A percentile compares a stretch with the other conserved stretches of the same genome.
Conservation (phyloP, 2,329 filamentous ascomycete genomes). For the Metarhizium robertsii region DNA sequence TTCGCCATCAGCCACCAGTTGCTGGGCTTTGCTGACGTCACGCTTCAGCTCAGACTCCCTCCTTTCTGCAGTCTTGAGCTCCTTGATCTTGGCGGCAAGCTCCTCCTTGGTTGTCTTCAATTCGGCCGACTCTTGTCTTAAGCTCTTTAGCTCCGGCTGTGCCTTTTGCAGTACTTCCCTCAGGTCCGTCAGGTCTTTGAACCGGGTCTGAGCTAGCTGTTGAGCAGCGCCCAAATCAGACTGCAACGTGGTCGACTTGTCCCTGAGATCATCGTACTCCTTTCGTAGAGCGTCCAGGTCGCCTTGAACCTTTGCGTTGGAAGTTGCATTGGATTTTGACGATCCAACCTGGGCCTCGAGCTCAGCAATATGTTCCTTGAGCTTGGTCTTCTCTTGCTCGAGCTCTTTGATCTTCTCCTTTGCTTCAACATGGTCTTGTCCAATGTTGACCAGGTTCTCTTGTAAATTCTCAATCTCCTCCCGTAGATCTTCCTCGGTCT, state of each 20-base stretch:
- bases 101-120: constrained; percentile 71
- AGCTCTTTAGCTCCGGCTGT: constrained; percentile 72
- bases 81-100: constrained; percentile 45
- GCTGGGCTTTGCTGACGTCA: constrained; percentile 62
- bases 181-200: constrained; percentile 78
- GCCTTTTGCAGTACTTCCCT: constrained; percentile 72
- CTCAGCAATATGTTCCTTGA: constrained; percentile 53
- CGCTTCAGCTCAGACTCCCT: constrained; percentile 72
- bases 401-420: constrained; percentile 69
- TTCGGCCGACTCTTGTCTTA: constrained; percentile 67
- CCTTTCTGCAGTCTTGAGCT: constrained; percentile 69
- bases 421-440: constrained; percentile 74
- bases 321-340: constrained; percentile 24
- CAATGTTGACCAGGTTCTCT: constrained; percentile 69
- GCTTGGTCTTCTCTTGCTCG: constrained; percentile 54
- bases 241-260: constrained; percentile 60
- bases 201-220: constrained; percentile 75
- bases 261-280: constrained; percentile 59
- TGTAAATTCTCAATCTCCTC: constrained; percentile 82
- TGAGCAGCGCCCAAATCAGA: constrained; percentile 80
- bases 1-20: constrained; percentile 64
- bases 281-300: constrained; percentile 48
- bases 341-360: constrained; percentile 61
- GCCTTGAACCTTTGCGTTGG: constrained; percentile 45
- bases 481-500: constrained; percentile 66